Evolutionary conservation across 106 monocot species (phyloP), one percentile per base, ranked within the genome.

Genomic region (Triglochin maritima): DNA sequence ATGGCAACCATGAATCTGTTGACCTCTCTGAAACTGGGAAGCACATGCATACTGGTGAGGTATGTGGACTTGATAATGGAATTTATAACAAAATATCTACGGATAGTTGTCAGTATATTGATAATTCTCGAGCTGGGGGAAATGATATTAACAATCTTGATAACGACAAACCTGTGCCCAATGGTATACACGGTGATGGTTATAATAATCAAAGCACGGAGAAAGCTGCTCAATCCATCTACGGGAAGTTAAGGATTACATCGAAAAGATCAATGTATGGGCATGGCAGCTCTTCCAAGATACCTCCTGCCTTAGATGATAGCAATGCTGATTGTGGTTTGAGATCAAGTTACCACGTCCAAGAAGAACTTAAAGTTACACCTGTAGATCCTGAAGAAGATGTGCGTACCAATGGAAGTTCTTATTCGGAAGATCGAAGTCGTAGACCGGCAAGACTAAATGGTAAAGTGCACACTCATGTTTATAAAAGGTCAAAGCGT

Each of bases 241-340:
- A 54, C 61, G 62, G 71, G 63, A 98, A 75, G 73, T 57, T 98
- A 46, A 84, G 74, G 70, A 72, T 98, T 47, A 98, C 78, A 76
- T 78, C 91, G 46, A 83, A 79, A 57, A 83, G 77, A 45, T 79
- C 63, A 46, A 54, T 13, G 17, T 71, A 80, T 64, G 85, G 71
- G 57, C 49, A 29, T 9, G 42, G 56, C 56, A 64, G 65, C 74
- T 77, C 69, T 62, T 65, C 72, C 14, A 83, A 74, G 46, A 66
- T 72, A 46, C 65, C 78, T 78, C 68, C 57, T 79, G 73, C 45
- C 29, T 3, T 42, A 17, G 80, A 84, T 5, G 73, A 76, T 64
- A 74, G 62, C 47, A 81, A 12, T 71, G 68, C 77, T 63, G 79
- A 72, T 43, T 59, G 51, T 65, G 81, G 76, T 61, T 68, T 75